Percentiles rank a stretch among this genome's conserved stretches.
phyloP scores from a whole-genome alignment of 768 basidiomycete species.

The Fomitopsis serialis region DNA sequence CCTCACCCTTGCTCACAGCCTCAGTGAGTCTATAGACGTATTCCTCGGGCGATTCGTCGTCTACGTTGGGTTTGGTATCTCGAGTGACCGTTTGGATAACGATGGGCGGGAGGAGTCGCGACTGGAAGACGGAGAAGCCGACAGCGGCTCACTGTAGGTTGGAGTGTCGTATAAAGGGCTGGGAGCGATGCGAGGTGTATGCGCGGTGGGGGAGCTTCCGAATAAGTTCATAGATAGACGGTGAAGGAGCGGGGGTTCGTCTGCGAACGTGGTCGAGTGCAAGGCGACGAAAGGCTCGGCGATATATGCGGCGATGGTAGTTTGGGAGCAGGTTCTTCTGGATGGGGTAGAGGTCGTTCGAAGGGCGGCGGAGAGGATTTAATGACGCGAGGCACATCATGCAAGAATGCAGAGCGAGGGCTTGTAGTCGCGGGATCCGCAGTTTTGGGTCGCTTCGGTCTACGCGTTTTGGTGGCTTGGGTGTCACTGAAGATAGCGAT shows the following conservation, averaged over 20 bases:
- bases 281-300: slow-evolving; percentile 6
- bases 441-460: slow-evolving; percentile 20
- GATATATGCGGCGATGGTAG: slow-evolving; percentile 10
- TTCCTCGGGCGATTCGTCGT: slow-evolving; percentile 62
- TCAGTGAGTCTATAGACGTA: slow-evolving; percentile 64
- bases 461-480: slow-evolving; percentile 9
- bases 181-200: slow-evolving; percentile 13
- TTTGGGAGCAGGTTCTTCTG: slow-evolving; percentile 14
- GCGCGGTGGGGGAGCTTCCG: slow-evolving; percentile 36
- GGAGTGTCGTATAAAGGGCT: slow-evolving; percentile 3
- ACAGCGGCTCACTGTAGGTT: background rate
- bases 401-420: slow-evolving; percentile 13
- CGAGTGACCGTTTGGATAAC: slow-evolving; percentile 35
- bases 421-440: slow-evolving; percentile 17
- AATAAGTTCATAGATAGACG: slow-evolving; percentile 67
- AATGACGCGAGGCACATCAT: slow-evolving; percentile 5
- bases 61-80: slow-evolving; percentile 46
- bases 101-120: slow-evolving; percentile 41
- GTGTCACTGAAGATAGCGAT: slow-evolving; percentile 5
- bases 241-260: slow-evolving; percentile 66
- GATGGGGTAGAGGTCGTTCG: slow-evolving; percentile 10
- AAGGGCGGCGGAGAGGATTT: slow-evolving; percentile 15
- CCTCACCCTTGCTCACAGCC: slow-evolving; percentile 69
- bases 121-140: slow-evolving; percentile 16
- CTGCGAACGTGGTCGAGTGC: slow-evolving; percentile 37